phyloP scores from a whole-genome alignment of 2,329 filamentous ascomycete genomes.

The Fusarium irregulare region DNA sequence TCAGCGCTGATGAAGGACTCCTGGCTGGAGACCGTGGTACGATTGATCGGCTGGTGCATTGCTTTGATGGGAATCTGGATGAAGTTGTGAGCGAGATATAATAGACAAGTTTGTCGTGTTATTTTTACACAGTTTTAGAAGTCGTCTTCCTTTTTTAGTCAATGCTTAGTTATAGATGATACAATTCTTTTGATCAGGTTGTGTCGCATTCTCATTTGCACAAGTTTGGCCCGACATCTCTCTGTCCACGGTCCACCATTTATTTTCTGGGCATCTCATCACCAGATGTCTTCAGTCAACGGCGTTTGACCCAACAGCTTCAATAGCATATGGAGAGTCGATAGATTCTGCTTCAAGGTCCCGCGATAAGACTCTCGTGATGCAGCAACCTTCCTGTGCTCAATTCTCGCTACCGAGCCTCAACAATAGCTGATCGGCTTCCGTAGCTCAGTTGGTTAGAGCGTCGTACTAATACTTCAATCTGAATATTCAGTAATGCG shows the following conservation, averaged over 20 bases:
- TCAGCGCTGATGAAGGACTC: neutral
- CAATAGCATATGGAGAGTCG: neutral
- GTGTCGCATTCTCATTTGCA: too few species aligned
- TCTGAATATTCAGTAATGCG: neutral
- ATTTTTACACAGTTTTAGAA: neutral
- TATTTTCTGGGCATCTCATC: too few species aligned
- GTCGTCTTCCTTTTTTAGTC: neutral
- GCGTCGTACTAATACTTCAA: slow-evolving; percentile 2
- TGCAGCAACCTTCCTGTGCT: rapidly evolving
- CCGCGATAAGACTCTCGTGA: neutral
- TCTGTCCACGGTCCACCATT: neutral
- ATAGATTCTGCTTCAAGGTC: neutral
- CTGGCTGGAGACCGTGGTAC: neutral
- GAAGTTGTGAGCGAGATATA: neutral
- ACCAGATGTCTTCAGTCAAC: too few species aligned
- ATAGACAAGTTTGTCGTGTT: neutral
- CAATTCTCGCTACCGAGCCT: rapidly evolving
- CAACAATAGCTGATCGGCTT: neutral
- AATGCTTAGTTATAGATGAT: neutral
- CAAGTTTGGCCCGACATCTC: neutral
- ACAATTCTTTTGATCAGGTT: too few species aligned
- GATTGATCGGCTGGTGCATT: neutral
- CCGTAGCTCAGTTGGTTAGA: slow-evolving; percentile 4
- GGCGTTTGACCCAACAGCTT: neutral
- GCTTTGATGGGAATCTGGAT: neutral